phyloP scores from a whole-genome alignment of 2,329 filamentous ascomycete species.

The Blastomyces parvus region DNA sequence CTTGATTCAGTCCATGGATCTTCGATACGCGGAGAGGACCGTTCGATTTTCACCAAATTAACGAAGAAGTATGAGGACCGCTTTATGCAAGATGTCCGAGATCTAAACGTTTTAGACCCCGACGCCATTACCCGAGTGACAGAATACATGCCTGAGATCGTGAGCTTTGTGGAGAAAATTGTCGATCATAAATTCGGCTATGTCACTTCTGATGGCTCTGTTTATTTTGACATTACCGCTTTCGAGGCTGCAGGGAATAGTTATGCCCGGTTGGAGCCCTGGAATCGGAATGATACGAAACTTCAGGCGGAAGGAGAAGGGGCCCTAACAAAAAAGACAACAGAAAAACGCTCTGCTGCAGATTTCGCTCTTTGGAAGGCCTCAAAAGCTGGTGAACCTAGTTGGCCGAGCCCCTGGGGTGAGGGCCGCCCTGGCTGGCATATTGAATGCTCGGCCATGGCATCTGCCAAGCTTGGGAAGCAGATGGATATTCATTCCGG shows the following conservation, averaged over 20 bases:
- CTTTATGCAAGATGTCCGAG: slow-evolving; percentile 80
- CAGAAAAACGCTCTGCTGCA: slow-evolving; percentile 62
- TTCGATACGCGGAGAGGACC: slow-evolving; percentile 50
- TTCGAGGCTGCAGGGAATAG: slow-evolving; percentile 78
- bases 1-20: slow-evolving; percentile 57
- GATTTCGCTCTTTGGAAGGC: slow-evolving; percentile 95
- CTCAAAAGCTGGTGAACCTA: slow-evolving; percentile 83
- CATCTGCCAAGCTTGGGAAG: slow-evolving; percentile 72
- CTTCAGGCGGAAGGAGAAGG: slow-evolving; percentile 86
- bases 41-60: slow-evolving; percentile 75
- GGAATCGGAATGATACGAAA: slow-evolving; percentile 72
- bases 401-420: slow-evolving; percentile 83
- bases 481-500: slow-evolving; percentile 90
- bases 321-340: slow-evolving; percentile 52
- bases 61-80: slow-evolving; percentile 78
- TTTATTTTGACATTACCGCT: slow-evolving; percentile 84
- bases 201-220: slow-evolving; percentile 62
- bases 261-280: slow-evolving; percentile 77
- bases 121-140: slow-evolving; percentile 83
- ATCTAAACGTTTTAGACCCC: slow-evolving; percentile 73
- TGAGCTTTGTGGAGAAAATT: slow-evolving; percentile 71
- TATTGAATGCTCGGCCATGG: slow-evolving; percentile 96
- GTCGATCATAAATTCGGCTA: slow-evolving; percentile 83
- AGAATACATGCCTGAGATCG: slow-evolving; percentile 82
- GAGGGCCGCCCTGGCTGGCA: slow-evolving; percentile 87